These are phyloP conservation scores for Penstemon eatonii DNA, from an alignment of 257 asterid genomes.

Conservation along the genomic window DNA sequence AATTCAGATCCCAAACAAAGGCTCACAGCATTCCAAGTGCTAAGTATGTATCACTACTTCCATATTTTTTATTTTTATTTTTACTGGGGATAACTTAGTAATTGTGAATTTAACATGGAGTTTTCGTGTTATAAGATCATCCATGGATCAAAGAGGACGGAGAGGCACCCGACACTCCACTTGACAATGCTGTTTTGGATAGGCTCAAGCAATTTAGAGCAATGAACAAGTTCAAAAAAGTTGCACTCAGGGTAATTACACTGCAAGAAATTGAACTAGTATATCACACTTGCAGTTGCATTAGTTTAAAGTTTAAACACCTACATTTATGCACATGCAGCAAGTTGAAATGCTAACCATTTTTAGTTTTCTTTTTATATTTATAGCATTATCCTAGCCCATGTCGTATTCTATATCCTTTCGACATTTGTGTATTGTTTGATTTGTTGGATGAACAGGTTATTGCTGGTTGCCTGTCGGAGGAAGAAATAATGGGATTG, in stretches of 20 bases:
- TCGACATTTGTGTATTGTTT: no score
- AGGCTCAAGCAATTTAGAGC: constrained; percentile 64
- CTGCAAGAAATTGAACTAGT: background rate
- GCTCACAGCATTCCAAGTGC: constrained; percentile 55
- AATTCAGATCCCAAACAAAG: constrained; percentile 59
- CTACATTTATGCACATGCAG: no score
- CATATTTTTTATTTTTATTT: no score
- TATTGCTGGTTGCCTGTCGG: constrained; percentile 63
- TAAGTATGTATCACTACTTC: constrained; percentile 32
- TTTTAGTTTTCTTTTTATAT: no score
- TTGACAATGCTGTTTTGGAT: constrained; percentile 55
- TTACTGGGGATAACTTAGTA: no score
- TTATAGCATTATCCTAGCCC: no score
- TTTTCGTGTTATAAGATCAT: constrained; percentile 41
- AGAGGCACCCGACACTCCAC: constrained; percentile 66
- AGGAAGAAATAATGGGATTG: constrained; percentile 67
- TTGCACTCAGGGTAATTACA: constrained; percentile 51
- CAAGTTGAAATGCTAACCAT: no score
- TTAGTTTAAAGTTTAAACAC: no score
- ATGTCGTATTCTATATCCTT: no score
- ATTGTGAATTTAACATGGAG: no score
- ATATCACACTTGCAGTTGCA: no score
- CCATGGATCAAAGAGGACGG: constrained; percentile 80
- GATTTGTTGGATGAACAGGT: constrained; percentile 40
- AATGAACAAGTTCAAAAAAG: constrained; percentile 70